Conservation (phyloP, 169 alveolate genomes). For the Babesia gibsoni region DNA sequence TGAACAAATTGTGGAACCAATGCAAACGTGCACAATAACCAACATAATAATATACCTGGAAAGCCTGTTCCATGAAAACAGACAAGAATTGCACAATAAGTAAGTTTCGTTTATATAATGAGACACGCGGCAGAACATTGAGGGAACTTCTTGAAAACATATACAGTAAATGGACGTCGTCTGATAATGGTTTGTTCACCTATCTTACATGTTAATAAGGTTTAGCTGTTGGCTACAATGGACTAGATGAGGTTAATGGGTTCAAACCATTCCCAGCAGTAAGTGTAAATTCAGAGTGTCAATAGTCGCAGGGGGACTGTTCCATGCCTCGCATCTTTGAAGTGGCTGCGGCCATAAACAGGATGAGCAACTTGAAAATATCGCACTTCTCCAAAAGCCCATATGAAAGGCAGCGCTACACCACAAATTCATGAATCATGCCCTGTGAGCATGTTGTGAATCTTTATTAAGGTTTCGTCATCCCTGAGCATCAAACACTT, state of each 20-base stretch:
- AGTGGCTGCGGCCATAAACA: constrained; percentile 61
- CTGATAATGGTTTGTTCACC: background rate
- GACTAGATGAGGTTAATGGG: constrained; percentile 62
- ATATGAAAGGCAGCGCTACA: constrained; percentile 7
- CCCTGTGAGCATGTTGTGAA: constrained; percentile 42
- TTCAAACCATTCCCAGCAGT: constrained; percentile 58
- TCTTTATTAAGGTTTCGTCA: constrained; percentile 44
- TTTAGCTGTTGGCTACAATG: constrained; percentile 34
- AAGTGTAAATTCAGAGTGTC: background rate
- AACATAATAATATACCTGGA: constrained; percentile 56
- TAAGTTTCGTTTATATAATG: background rate
- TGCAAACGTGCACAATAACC: constrained; percentile 60
- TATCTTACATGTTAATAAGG: background rate
- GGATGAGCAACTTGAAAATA: constrained; percentile 29
- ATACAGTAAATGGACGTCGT: constrained; percentile 37
- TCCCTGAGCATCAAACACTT: constrained; percentile 26
- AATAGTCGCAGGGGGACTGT: constrained; percentile 52
- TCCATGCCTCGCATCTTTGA: constrained; percentile 65
- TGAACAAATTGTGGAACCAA: constrained; percentile 55
- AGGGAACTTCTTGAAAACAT: constrained; percentile 47
- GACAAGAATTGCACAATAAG: constrained; percentile 4
- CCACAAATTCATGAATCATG: background rate
- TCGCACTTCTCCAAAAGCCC: constrained; percentile 7
- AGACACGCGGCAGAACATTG: constrained; percentile 11
- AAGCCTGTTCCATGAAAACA: constrained; percentile 19